These are phyloP conservation scores for Rhododendron simsii DNA, from an alignment of 148 eudicot species.

Conservation along the genomic window DNA sequence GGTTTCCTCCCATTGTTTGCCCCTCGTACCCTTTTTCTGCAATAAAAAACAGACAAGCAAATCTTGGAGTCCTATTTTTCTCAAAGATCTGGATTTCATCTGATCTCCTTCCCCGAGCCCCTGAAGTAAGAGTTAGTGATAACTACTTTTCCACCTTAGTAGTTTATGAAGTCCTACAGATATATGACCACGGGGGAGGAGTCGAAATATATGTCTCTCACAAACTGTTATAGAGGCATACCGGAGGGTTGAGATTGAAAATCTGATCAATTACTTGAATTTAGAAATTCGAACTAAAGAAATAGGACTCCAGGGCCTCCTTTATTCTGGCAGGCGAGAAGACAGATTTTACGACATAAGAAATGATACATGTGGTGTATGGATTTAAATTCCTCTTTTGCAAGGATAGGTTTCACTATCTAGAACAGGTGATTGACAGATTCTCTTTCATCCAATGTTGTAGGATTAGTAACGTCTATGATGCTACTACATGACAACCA, in stretches of 20 bases:
- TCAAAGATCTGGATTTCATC: neutral
- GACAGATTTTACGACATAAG: neutral
- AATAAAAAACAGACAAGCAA: neutral
- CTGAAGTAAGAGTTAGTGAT: neutral
- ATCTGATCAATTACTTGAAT: neutral
- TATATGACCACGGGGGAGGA: neutral
- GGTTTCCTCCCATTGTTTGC: neutral
- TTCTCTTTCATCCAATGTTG: neutral
- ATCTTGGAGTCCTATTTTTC: neutral
- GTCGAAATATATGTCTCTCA: neutral
- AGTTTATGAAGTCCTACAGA: no score
- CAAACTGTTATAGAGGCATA: neutral
- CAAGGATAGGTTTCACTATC: neutral
- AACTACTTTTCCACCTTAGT: neutral
- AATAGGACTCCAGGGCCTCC: neutral
- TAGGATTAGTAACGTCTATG: neutral
- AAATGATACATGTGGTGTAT: neutral
- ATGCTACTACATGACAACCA: neutral
- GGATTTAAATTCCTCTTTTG: neutral
- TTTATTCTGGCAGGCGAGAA: neutral
- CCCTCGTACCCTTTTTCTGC: neutral
- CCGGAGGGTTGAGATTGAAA: neutral
- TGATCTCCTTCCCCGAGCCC: neutral
- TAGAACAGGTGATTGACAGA: neutral
- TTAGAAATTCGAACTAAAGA: neutral